Evolutionary conservation across 495 filamentous ascomycete species (phyloP), one percentile per base, ranked within the genome.

Genomic region (Penicillium cataractarum): DNA sequence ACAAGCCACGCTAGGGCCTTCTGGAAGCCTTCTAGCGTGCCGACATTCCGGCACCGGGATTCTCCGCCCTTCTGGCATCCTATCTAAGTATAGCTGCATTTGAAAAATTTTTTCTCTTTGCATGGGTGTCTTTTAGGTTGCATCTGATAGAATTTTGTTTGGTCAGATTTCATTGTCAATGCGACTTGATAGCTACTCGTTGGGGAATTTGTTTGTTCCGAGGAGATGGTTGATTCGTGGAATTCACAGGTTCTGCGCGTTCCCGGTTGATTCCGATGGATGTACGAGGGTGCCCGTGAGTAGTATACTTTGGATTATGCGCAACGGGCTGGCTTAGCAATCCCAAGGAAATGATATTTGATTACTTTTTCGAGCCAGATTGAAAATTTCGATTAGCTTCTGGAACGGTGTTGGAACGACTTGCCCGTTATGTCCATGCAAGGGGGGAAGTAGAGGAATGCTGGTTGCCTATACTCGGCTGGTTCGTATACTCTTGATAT

Each of bases 11-110:
- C 51, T 55, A 61, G 48, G 46, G 29, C 44, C 32, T 65, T 66
- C 56, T 62, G 52, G 54, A 62, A 66, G 35, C 64, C 64, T 66
- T 66, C 64, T 66, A 66, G 60, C 17, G n/a, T 44, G 33, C 64
- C 60, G 60, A 57, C 44, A 60, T 53, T 19, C 51, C 57, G 60
- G 64, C 64, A 66, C 55, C 60, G 64, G 64, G 51, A 62, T 63
- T 63, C 51, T 63, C 64, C 64, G 64, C 40, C 8, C n/a, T 17
- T 1, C 27, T 32, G 49, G 42, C 42, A 46, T 32, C 27, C 49
- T 29, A n/a, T 29, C 49, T 32, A 29, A 52, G 49, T 21, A n/a
- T 27, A 52, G 49, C 49, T 52, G 49, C 49, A 52, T 52, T n/a
- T n/a, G 49, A 35, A 54, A 54, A 54, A 37, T 4, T 37, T 54